Percentiles rank a stretch among this genome's conserved stretches.
Evolutionary conservation across 306 rosid genomes (phyloP).

Genomic region (Vigna hirtella): DNA sequence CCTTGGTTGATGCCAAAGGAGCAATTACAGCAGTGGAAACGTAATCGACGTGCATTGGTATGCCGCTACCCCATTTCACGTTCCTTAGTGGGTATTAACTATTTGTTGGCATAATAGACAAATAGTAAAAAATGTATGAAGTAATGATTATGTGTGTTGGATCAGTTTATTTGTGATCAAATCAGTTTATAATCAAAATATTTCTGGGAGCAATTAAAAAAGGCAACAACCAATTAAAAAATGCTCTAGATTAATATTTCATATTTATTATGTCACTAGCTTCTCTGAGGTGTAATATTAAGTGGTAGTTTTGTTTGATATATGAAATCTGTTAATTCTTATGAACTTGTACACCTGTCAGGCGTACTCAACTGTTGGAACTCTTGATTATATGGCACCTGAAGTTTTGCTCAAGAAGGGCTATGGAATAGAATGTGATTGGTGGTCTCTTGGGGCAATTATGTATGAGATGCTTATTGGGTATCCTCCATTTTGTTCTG

Average conservation of each 20-base stretch:
- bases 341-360: conserved; percentile 43
- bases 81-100: conserved; percentile 26
- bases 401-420: conserved; percentile 98
- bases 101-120: conserved; percentile 27
- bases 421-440: conserved; percentile 97
- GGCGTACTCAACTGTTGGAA: conserved; percentile 99
- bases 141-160: conserved; percentile 27
- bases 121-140: conserved; percentile 19
- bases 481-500: conserved; percentile 98
- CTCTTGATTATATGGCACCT: conserved; percentile 99
- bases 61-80: conserved; percentile 39
- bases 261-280: conserved; percentile 11
- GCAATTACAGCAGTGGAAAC: conserved; percentile 92
- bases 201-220: not conserved
- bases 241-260: conserved; percentile 24
- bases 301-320: conserved; percentile 9
- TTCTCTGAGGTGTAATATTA: conserved; percentile 22
- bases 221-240: conserved; percentile 1
- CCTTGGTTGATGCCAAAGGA: conserved; percentile 99
- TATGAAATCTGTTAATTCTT: conserved; percentile 20
- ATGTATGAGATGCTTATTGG: conserved; percentile 99
- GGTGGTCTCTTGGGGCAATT: conserved; percentile 99
- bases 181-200: conserved; percentile 26
- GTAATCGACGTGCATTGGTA: conserved; percentile 97
- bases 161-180: not conserved